Evolutionary conservation across 257 asterid genomes (phyloP), one percentile per base, ranked within the genome.

Genomic region (Petunia axillaris): DNA sequence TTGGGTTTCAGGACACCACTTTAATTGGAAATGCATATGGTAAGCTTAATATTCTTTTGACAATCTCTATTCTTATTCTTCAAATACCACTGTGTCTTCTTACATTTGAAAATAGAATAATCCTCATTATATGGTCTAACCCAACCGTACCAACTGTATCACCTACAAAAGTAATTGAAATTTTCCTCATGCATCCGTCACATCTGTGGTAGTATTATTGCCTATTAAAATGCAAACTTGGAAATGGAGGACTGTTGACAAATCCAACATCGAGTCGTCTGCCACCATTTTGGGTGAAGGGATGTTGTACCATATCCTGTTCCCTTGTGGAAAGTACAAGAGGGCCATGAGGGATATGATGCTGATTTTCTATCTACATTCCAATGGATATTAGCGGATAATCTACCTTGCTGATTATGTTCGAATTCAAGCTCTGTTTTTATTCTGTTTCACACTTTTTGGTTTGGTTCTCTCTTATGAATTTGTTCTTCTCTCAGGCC

Each of bases 11-110:
- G 4, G 91, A 91, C 80, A 86, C 88, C 76, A 89, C 86, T 81
- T 79, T 77, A 58, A 89, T 91, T 48, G 95, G 95, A 48, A 89
- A 91, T 81, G 95, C 95, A n/a, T 91, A 91, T 81, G 95, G 95
- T 88, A 82, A 81, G 89, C 84, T 74, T 25, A 41, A 50, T 14
- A 55, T 67, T 70, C 80, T 76, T 54, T 16, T 10, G 37, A 78
- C 58, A 25, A 50, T 75, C 50, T 64, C 65, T 64, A 5, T 36
- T 13, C 54, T 38, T 46, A 41, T 75, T 75, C 52, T 9, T 74
- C 59, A 35, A 13, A 46, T 81, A 52, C 43, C 37, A 3, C 37
- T 41, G 50, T 44, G 58, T 54, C 65, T 52, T 63, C 50, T 64
- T 39, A 78, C 46, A 53, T 52, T 44, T 40, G 77, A 73, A 48